Evolutionary conservation across 83 land plant genomes (phyloP).

Genomic region (Thuja plicata): DNA sequence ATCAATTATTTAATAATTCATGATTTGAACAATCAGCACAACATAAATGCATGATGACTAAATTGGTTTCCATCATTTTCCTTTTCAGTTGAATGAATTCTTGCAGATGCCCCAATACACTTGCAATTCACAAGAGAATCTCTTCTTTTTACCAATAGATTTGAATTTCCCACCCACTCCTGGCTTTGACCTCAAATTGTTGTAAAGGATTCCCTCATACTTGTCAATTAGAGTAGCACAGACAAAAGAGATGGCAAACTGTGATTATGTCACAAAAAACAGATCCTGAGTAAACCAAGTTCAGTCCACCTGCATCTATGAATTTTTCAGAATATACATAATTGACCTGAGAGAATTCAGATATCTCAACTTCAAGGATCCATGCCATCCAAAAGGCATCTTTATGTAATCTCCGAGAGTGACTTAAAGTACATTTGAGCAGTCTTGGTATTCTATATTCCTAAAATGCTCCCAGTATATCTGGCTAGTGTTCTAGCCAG

Average conservation of each 20-base stretch:
- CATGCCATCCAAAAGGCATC: not conserved
- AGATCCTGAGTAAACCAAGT: not conserved
- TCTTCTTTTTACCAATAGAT: not conserved
- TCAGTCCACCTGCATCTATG: not conserved
- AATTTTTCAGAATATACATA: not conserved
- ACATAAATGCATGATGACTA: not conserved
- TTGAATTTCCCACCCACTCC: not conserved
- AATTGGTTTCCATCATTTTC: not conserved
- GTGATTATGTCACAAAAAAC: not conserved
- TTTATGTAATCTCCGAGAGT: not conserved
- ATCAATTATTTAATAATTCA: not conserved
- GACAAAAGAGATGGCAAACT: not conserved
- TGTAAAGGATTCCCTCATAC: not conserved
- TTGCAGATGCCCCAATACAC: not conserved
- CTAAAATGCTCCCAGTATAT: not conserved
- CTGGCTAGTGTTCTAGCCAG: conserved; percentile 64
- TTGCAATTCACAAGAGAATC: not conserved
- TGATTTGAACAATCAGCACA: not conserved
- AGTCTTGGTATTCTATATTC: not conserved
- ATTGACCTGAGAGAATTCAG: not conserved
- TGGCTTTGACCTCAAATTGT: not conserved
- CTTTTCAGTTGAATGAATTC: not conserved
- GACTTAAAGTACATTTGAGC: not conserved
- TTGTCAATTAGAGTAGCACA: not conserved
- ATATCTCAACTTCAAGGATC: not conserved